phyloP scores from a whole-genome alignment of 352 stramenopile genomes.

The Globisporangium viniferum region DNA sequence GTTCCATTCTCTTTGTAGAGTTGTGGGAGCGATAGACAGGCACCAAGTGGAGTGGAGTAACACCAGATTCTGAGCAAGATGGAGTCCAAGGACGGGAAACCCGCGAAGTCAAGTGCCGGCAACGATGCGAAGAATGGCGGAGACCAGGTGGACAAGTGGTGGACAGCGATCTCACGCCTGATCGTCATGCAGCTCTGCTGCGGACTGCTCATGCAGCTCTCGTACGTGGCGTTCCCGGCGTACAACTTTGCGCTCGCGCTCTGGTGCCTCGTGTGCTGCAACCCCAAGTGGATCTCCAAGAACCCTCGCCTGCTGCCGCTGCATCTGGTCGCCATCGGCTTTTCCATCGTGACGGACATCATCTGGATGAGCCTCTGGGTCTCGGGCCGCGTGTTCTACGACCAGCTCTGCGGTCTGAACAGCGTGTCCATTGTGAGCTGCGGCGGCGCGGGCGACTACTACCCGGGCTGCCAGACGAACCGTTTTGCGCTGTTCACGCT shows the following conservation, averaged over 20 bases:
- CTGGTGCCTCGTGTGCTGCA: slow-evolving; percentile 61
- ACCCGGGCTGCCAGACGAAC: slow-evolving; percentile 67
- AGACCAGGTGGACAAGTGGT: slow-evolving; percentile 33
- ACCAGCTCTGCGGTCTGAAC: slow-evolving; percentile 61
- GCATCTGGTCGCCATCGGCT: slow-evolving; percentile 42
- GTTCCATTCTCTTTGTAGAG: not conserved
- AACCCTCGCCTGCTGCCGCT: slow-evolving; percentile 47
- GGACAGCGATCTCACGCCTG: slow-evolving; percentile 32
- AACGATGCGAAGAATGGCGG: not conserved
- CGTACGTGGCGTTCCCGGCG: slow-evolving; percentile 75
- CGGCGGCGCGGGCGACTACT: slow-evolving; percentile 54
- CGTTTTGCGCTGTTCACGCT: slow-evolving; percentile 66
- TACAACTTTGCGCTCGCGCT: slow-evolving; percentile 80
- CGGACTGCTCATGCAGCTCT: slow-evolving; percentile 71
- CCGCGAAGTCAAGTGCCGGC: not conserved
- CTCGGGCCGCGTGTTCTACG: slow-evolving; percentile 68
- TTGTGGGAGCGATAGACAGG: not conserved
- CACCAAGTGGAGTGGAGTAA: not conserved
- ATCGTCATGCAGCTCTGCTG: slow-evolving; percentile 51
- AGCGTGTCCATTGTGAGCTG: slow-evolving; percentile 67
- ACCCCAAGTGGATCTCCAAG: slow-evolving; percentile 42
- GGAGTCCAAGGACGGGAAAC: not conserved
- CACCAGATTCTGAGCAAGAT: not conserved
- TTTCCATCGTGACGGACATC: slow-evolving; percentile 66
- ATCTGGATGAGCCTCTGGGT: slow-evolving; percentile 80